Conservation (phyloP, 176 grass and related monocot genomes). For the Microstegium vimineum region DNA sequence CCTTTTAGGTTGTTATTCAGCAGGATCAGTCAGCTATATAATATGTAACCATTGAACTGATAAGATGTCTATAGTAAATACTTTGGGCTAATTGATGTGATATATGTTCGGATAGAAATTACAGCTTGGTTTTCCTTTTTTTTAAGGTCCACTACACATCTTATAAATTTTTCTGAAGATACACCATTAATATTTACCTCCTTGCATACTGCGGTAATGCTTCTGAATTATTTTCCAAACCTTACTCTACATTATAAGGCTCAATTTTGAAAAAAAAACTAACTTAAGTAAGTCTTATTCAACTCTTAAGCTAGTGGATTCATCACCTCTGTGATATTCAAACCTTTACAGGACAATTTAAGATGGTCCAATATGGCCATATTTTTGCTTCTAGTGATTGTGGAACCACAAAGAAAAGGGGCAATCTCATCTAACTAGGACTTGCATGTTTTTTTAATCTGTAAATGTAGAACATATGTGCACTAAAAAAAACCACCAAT, state of each 20-base stretch:
- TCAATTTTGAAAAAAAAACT: not conserved
- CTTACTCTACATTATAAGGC: not conserved
- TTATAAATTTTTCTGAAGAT: not conserved
- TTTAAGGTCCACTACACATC: not conserved
- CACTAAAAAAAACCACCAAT: not conserved
- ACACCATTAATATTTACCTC: not conserved
- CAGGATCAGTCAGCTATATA: not conserved
- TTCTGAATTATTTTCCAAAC: not conserved
- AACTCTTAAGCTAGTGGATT: not conserved
- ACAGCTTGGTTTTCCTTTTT: too few relatives aligned
- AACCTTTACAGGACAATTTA: not conserved
- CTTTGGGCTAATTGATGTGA: not conserved
- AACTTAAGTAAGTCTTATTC: not conserved
- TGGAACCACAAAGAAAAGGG: not conserved
- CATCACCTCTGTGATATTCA: not conserved
- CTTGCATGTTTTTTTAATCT: not conserved
- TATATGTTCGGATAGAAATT: not conserved
- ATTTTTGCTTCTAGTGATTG: not conserved
- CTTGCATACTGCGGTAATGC: not conserved
- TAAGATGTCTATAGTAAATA: not conserved
- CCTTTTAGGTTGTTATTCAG: slow-evolving; percentile 10
- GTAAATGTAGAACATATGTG: not conserved
- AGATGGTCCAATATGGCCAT: not conserved
- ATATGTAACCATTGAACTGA: not conserved
- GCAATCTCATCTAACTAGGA: not conserved